A percentile compares a stretch with the other conserved stretches of the same genome.
phyloP scores from a whole-genome alignment of 306 rosid genomes.

The Ormosia semicastrata region DNA sequence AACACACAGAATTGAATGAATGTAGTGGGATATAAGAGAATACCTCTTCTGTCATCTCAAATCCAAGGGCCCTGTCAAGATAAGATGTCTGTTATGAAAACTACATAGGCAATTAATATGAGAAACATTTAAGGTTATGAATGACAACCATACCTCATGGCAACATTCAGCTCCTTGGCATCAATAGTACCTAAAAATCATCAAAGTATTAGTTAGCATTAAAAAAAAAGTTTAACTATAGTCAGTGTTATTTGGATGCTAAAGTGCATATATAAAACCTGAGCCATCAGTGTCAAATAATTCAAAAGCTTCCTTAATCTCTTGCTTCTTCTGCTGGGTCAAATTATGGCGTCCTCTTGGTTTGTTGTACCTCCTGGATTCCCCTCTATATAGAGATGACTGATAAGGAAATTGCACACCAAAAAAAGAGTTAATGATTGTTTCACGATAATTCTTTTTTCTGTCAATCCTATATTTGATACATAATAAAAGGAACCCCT shows the following conservation, averaged over 20 bases:
- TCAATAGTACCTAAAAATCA: slow-evolving; percentile 74
- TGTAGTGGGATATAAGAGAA: background rate
- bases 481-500: background rate
- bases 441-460: background rate
- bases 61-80: slow-evolving; percentile 90
- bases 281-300: slow-evolving; percentile 94
- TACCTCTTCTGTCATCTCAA: slow-evolving; percentile 99
- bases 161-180: slow-evolving; percentile 92
- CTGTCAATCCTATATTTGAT: background rate
- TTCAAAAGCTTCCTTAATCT: slow-evolving; percentile 91
- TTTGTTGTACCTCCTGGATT: slow-evolving; percentile 60
- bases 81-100: slow-evolving; percentile 17
- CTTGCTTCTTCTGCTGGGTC: slow-evolving; percentile 71
- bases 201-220: slow-evolving; percentile 19
- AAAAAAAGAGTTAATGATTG: background rate
- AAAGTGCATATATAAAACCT: slow-evolving; percentile 43
- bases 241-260: background rate
- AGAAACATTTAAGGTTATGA: background rate
- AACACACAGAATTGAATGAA: background rate
- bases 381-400: slow-evolving; percentile 59
- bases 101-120: slow-evolving; percentile 5
- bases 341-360: slow-evolving; percentile 61
- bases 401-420: slow-evolving; percentile 29
- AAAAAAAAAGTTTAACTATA: background rate
- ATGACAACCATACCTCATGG: slow-evolving; percentile 76